Evolutionary conservation across 805 yeast genomes (phyloP), one percentile per base, ranked within the genome.

Genomic region (Huiozyma naganishii): DNA sequence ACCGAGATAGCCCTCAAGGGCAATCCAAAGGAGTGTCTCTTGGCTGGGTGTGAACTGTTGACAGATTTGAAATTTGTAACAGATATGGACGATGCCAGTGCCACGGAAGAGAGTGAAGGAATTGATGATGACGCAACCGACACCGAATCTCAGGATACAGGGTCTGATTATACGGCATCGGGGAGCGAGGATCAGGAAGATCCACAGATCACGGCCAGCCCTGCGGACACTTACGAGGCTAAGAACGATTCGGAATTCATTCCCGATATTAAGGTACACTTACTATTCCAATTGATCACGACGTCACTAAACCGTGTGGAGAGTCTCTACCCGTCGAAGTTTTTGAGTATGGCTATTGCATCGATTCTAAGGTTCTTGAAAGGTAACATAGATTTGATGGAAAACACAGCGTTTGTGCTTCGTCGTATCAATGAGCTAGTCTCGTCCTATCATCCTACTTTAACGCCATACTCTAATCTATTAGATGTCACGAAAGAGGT

Each of bases 261-360:
- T 44, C 72, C 73, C 50, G 73, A 74, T 37, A 41, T 86, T 42
- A 76, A 80, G 61, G 66, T 83, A 46, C 83, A 83, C 62, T 68
- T 77, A 35, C 52, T 84, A 7, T 67, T 80, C 43, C 92, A 87
- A 62, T 67, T 87, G 38, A 62, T 83, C 42, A 69, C 66, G n/a
- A 66, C 76, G 36, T 74, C 79, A 34, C 57, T 83, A 52, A 72
- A 71, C 48, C 66, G 79, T 43, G 79, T 85, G 47, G 65, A 70
- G 34, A 83, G 95, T 0, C 57, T 76, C 9, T 80, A 80, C 55
- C 96, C 97, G 6, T 82, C 95, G 0, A 75, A 83, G 47, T 88
- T 85, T 55, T 65, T 89, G 40, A 72, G 80, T 1, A 83, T 84
- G 76, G 76, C 79, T 0, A 71, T 79, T 1, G 59, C 81, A 1